Conservation (phyloP, 768 basidiomycete genomes). For the Pleurotus djamor region DNA sequence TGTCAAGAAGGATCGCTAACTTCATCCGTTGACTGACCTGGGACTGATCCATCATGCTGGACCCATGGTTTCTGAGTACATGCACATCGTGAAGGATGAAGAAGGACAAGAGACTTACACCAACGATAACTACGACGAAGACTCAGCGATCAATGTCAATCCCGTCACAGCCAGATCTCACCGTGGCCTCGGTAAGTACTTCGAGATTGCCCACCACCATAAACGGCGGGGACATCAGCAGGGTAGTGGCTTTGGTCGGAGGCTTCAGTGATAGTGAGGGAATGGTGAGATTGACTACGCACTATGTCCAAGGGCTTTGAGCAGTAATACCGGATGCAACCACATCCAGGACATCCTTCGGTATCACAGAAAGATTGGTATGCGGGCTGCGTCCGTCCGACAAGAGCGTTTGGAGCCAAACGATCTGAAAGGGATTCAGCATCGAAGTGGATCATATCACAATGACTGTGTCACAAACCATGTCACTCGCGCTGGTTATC, state of each 20-base stretch:
- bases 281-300: slow-evolving; percentile 3
- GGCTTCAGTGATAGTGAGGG: not conserved
- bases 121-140: not conserved
- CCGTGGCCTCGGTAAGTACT: slow-evolving; percentile 21
- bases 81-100: not conserved
- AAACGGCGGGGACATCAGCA: slow-evolving; percentile 24
- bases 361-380: slow-evolving; percentile 20
- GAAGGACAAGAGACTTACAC: not conserved
- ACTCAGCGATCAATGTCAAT: not conserved
- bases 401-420: slow-evolving; percentile 26
- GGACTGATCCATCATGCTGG: not conserved
- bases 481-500: slow-evolving; percentile 22
- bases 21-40: not conserved
- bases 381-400: slow-evolving; percentile 19
- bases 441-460: not conserved
- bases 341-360: slow-evolving; percentile 17
- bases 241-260: slow-evolving; percentile 7
- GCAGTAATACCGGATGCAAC: slow-evolving; percentile 19
- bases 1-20: not conserved
- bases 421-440: slow-evolving; percentile 14
- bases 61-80: not conserved
- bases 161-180: slow-evolving; percentile 8
- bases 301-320: not conserved
- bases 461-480: slow-evolving; percentile 12
- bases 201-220: slow-evolving; percentile 20